Evolutionary conservation across 1,284 basidiomycete genomes (phyloP), one percentile per base, ranked within the genome.

Genomic region (Papiliotrema laurentii): DNA sequence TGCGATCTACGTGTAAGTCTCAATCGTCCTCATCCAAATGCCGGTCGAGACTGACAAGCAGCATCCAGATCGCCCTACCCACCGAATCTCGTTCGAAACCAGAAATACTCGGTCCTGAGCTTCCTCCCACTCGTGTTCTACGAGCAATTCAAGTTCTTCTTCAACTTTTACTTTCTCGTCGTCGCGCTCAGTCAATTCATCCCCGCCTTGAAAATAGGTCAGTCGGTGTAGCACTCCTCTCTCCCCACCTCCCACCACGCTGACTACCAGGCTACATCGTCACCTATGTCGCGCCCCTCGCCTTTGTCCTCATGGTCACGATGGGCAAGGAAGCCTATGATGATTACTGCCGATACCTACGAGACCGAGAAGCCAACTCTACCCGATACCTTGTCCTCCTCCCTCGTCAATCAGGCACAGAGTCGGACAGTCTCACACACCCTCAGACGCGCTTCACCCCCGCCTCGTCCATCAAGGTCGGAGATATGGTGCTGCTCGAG

Each of bases 121-220:
- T 98, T 98, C 77, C 79, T 99, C 4, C 94, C 94, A 0, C 81
- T 97, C 54, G 93, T 98, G 37, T 84, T 98, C 69, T 98, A 97
- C 74, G 93, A 97, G 72, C 96, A 98, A 73, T 99, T 98, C 86
- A 98, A 97, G 75, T 97, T 96, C 79, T 99, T 99, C 79, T 98
- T 97, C 84, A 99, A 99, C 72, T 81, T 98, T 13, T 99, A 98
- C 75, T 99, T 99, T 69, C 82, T 98, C 4, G 83, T 97, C 13
- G 96, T 99, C 14, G 94, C 96, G 0, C 78, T 98, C 4, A 92
- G 88, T 26, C 94, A 98, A 70, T 97, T 98, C 64, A 79, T 99
- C 9, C 96, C 94, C 4, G 88, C 93, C 0, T 80, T 99, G 56
- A 94, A 92, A 77, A 99, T 97, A 53, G 92, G 89, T 87, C 48